A percentile compares a stretch with the other conserved stretches of the same genome.
Evolutionary conservation across 805 yeast species (phyloP).

Genomic region (Yueomyces sp.): DNA sequence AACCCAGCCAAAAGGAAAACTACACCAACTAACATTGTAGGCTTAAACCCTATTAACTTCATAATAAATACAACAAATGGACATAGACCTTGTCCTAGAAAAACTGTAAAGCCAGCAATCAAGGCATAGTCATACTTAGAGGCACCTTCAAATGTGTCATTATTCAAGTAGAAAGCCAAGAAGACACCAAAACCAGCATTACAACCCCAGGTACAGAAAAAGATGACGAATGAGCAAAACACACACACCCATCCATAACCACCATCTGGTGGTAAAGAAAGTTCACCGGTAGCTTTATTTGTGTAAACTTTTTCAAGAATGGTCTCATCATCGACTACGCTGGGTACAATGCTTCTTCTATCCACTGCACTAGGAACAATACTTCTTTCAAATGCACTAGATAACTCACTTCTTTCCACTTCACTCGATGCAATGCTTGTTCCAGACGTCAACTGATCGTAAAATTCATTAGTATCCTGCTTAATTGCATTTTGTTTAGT

Average conservation of each 20-base stretch:
- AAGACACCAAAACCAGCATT: conserved; percentile 54
- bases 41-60: conserved; percentile 36
- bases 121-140: conserved; percentile 46
- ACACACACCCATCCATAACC: conserved; percentile 61
- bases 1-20: conserved; percentile 39
- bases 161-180: conserved; percentile 40
- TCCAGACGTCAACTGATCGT: too few relatives aligned
- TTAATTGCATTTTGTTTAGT: too few relatives aligned
- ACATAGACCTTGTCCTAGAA: conserved; percentile 40
- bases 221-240: conserved; percentile 34
- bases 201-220: conserved; percentile 62
- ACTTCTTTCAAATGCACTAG: too few relatives aligned
- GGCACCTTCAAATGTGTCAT: conserved; percentile 40
- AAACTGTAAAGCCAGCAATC: conserved; percentile 54
- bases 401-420: too few relatives aligned
- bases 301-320: conserved; percentile 7
- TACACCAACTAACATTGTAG: conserved; percentile 37
- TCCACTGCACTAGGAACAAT: too few relatives aligned
- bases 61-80: conserved; percentile 41
- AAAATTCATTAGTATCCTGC: too few relatives aligned
- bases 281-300: conserved; percentile 22
- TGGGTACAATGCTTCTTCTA: neutral
- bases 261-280: conserved; percentile 41
- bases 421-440: too few relatives aligned
- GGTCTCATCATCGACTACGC: neutral